Percentiles rank a stretch among this genome's conserved stretches.
Conservation (phyloP, 1,139 yeast genomes). For the Geotrichum europaeum region DNA sequence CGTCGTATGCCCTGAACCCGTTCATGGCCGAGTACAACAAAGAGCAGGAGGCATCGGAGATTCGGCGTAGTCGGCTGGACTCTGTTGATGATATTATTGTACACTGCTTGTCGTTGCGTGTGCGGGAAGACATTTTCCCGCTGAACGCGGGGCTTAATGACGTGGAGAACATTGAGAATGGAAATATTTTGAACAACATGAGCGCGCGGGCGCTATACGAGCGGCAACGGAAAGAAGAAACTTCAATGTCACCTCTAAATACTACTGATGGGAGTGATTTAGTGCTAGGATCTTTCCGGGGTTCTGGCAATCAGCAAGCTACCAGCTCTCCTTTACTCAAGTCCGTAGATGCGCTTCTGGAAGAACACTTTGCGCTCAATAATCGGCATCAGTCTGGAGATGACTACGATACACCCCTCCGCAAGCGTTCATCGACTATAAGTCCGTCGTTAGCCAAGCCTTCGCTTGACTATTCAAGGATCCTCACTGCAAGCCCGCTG, state of each 20-base stretch:
- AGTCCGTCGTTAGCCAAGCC: constrained; percentile 7
- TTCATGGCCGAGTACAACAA: constrained; percentile 3
- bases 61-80: not conserved
- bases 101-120: constrained; percentile 10
- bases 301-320: not conserved
- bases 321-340: not conserved
- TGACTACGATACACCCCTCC: not conserved
- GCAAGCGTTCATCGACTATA: constrained; percentile 3
- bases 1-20: constrained; percentile 12
- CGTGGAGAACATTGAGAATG: not conserved
- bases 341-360: not conserved
- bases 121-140: constrained; percentile 1
- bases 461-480: not conserved
- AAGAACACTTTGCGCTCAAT: not conserved
- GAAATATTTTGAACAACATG: not conserved
- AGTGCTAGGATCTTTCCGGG: not conserved
- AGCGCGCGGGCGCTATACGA: not conserved
- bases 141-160: not conserved
- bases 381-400: not conserved
- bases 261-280: not conserved
- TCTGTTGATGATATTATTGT: constrained; percentile 9
- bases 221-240: not conserved
- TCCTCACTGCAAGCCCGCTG: constrained; percentile 14
- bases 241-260: not conserved
- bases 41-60: constrained; percentile 10